Percentiles rank a stretch among this genome's conserved stretches.
These are phyloP conservation scores for Litchi chinensis DNA, from an alignment of 345 rosid species.

Conservation along the genomic window DNA sequence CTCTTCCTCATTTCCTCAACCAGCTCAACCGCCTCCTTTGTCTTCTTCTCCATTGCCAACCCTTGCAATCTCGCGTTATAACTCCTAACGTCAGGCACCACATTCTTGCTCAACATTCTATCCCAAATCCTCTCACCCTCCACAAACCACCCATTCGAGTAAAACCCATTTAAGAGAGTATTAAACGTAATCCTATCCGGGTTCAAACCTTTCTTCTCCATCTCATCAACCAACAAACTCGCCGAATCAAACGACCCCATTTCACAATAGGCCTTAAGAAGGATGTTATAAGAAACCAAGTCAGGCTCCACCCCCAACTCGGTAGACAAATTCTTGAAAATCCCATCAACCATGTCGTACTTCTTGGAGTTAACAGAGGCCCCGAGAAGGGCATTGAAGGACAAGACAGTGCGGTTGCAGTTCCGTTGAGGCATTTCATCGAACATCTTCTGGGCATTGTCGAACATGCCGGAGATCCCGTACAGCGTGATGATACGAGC, in stretches of 20 bases:
- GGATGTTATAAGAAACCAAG: conserved; percentile 53
- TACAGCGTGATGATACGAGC: conserved; percentile 51
- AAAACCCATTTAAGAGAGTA: conserved; percentile 51
- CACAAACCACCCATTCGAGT: conserved; percentile 41
- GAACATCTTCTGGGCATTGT: conserved; percentile 69
- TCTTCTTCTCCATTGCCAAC: conserved; percentile 41
- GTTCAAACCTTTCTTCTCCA: conserved; percentile 53
- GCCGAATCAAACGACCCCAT: conserved; percentile 54
- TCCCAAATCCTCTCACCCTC: conserved; percentile 68
- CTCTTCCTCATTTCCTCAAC: conserved; percentile 52
- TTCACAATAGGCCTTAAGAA: conserved; percentile 58
- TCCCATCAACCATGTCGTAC: conserved; percentile 41
- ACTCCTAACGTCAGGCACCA: conserved; percentile 52
- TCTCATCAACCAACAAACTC: conserved; percentile 47
- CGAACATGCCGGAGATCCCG: conserved; percentile 62
- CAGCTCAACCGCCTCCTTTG: conserved; percentile 46
- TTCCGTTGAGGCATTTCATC: conserved; percentile 68
- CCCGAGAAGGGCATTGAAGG: conserved; percentile 62
- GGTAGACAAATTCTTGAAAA: conserved; percentile 48
- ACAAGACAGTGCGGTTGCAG: conserved; percentile 57
- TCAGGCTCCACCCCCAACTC: conserved; percentile 55
- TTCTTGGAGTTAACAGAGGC: conserved; percentile 59
- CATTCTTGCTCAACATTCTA: conserved; percentile 47
- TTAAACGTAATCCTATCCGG: conserved; percentile 59
- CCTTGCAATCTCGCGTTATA: conserved; percentile 62